Evolutionary conservation across 1,139 yeast genomes (phyloP).

Genomic region (Debaryomyces udenii): DNA sequence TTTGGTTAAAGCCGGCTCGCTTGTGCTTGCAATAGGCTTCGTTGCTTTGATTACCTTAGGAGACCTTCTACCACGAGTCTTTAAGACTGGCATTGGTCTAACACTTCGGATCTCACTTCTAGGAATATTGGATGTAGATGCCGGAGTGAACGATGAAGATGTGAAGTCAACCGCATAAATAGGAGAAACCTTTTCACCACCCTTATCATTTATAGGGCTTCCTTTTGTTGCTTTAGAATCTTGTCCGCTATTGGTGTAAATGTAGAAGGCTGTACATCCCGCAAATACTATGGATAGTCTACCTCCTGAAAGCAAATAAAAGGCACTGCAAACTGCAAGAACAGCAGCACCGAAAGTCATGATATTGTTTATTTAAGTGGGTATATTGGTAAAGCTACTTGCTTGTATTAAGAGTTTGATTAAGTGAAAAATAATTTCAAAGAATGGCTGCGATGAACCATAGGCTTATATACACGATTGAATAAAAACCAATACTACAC

Average conservation of each 20-base stretch:
- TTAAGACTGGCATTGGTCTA: conserved; percentile 16
- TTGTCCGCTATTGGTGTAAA: conserved; percentile 12
- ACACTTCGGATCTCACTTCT: conserved; percentile 17
- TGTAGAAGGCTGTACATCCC: conserved; percentile 15
- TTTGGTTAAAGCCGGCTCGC: conserved; percentile 32
- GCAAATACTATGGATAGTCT: conserved; percentile 27
- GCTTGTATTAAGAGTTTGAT: conserved; percentile 2
- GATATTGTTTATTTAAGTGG: background rate
- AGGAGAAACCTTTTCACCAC: conserved; percentile 24
- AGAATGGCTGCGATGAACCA: conserved; percentile 12
- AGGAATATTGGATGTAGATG: conserved; percentile 27
- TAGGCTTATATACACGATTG: conserved; percentile 9
- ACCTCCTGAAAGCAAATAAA: conserved; percentile 29
- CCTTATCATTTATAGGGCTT: background rate
- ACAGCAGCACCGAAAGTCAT: conserved; percentile 16
- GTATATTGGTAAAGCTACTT: background rate
- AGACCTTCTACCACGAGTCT: conserved; percentile 28
- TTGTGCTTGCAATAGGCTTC: conserved; percentile 25
- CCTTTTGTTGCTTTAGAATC: background rate
- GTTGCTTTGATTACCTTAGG: conserved; percentile 47
- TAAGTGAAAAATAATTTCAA: conserved; percentile 7
- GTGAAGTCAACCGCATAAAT: conserved; percentile 51
- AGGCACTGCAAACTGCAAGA: conserved; percentile 21
- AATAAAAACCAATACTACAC: too few relatives aligned
- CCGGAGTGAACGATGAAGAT: conserved; percentile 35